Evolutionary conservation across 257 asterid species (phyloP).

Genomic region (Anisodus acutangulus): DNA sequence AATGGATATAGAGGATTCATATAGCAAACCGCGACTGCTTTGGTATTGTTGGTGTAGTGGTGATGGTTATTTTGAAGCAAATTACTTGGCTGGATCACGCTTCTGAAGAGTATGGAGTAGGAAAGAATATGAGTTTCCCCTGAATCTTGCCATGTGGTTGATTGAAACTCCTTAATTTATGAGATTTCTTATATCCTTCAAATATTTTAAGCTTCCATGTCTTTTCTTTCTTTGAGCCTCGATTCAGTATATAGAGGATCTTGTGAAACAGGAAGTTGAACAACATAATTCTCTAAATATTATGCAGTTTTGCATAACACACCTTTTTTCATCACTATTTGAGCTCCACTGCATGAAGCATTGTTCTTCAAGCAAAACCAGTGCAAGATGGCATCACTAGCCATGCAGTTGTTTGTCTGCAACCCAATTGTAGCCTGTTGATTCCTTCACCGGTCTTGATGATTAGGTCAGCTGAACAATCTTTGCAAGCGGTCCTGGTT

Average conservation of each 20-base stretch:
- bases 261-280: neutral
- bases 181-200: neutral
- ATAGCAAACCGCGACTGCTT: neutral
- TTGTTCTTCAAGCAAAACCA: constrained; percentile 4
- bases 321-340: neutral
- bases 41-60: neutral
- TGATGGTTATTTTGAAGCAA: too few species aligned
- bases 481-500: neutral
- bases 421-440: neutral
- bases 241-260: neutral
- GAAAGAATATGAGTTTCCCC: neutral
- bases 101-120: neutral
- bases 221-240: neutral
- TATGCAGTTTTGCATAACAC: neutral
- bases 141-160: constrained; percentile 11
- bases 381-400: neutral
- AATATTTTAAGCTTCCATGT: neutral
- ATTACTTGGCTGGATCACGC: neutral
- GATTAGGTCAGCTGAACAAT: neutral
- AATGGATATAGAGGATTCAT: neutral
- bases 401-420: constrained; percentile 20
- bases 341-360: constrained; percentile 20
- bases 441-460: neutral
- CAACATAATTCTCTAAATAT: neutral
- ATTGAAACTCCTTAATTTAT: neutral